phyloP scores from a whole-genome alignment of 169 alveolate species.

The Cryptosporidium canis region DNA sequence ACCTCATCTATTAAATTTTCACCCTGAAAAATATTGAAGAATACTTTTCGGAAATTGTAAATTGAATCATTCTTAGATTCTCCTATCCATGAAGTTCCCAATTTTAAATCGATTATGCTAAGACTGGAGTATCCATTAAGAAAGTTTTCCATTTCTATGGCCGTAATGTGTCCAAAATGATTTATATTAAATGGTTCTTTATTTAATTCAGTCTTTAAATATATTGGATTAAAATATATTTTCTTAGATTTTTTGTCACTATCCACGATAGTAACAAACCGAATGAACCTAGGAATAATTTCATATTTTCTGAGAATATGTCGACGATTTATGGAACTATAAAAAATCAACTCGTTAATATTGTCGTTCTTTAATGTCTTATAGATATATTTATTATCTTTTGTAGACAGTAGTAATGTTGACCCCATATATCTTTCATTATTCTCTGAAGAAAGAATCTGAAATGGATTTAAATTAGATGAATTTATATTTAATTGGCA shows the following conservation, averaged over 20 bases:
- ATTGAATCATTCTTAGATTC: slow-evolving; percentile 13
- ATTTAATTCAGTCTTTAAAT: neutral
- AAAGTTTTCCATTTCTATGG: slow-evolving; percentile 42
- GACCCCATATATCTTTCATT: slow-evolving; percentile 51
- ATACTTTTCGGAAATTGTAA: neutral
- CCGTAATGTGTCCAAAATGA: neutral
- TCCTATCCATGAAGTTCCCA: slow-evolving; percentile 59
- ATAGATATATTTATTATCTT: slow-evolving; percentile 6
- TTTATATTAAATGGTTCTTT: neutral
- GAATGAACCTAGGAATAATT: slow-evolving; percentile 33
- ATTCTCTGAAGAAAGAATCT: neutral
- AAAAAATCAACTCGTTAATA: slow-evolving; percentile 15
- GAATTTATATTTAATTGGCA: neutral
- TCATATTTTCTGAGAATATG: neutral
- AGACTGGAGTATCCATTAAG: neutral
- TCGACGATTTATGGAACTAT: neutral
- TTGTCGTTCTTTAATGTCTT: slow-evolving; percentile 24
- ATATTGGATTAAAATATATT: neutral
- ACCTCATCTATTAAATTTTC: neutral
- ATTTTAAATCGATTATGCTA: slow-evolving; percentile 20
- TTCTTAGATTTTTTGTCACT: neutral
- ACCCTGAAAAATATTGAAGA: neutral
- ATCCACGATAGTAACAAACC: neutral
- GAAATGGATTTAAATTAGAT: neutral
- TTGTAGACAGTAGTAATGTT: slow-evolving; percentile 7